Percentiles rank a stretch among this genome's conserved stretches.
These are phyloP conservation scores for Fennellomyces sp. DNA, from an alignment of 371 early-diverging fungal species.

Conservation along the genomic window DNA sequence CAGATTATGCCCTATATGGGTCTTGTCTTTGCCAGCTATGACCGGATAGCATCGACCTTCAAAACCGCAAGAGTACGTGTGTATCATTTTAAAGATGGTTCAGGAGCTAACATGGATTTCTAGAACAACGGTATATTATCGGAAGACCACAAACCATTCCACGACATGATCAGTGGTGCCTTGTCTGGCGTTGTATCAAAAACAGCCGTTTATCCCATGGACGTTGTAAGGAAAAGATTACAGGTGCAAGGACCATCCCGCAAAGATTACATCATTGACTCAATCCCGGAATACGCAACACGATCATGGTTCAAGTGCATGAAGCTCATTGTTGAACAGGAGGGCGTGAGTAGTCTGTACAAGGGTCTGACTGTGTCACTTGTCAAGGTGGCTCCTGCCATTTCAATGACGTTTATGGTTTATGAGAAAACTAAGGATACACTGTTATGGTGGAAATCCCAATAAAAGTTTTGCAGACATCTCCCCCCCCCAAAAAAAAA, in stretches of 20 bases:
- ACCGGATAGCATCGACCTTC: conserved; percentile 52
- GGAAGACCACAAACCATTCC: conserved; percentile 34
- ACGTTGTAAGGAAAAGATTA: conserved; percentile 80
- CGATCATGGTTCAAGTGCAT: conserved; percentile 58
- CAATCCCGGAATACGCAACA: conserved; percentile 52
- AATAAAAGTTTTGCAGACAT: background rate
- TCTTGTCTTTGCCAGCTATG: conserved; percentile 77
- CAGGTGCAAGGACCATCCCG: conserved; percentile 78
- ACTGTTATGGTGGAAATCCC: conserved; percentile 8
- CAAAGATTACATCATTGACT: conserved; percentile 45
- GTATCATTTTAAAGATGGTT: background rate
- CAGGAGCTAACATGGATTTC: background rate
- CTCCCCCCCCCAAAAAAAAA: background rate
- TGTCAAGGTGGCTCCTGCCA: conserved; percentile 85
- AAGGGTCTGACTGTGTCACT: conserved; percentile 86
- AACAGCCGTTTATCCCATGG: conserved; percentile 88
- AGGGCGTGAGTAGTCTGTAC: conserved; percentile 86
- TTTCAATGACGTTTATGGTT: conserved; percentile 88
- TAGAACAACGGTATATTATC: conserved; percentile 33
- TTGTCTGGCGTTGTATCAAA: conserved; percentile 85
- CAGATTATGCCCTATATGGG: conserved; percentile 97
- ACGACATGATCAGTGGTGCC: conserved; percentile 83
- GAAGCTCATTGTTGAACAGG: conserved; percentile 64
- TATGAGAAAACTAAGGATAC: conserved; percentile 61
- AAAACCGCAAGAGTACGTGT: conserved; percentile 39